A percentile compares a stretch with the other conserved stretches of the same genome.
These are phyloP conservation scores for Talaromyces sp. DNA, from an alignment of 2,329 filamentous ascomycete genomes.

Conservation along the genomic window DNA sequence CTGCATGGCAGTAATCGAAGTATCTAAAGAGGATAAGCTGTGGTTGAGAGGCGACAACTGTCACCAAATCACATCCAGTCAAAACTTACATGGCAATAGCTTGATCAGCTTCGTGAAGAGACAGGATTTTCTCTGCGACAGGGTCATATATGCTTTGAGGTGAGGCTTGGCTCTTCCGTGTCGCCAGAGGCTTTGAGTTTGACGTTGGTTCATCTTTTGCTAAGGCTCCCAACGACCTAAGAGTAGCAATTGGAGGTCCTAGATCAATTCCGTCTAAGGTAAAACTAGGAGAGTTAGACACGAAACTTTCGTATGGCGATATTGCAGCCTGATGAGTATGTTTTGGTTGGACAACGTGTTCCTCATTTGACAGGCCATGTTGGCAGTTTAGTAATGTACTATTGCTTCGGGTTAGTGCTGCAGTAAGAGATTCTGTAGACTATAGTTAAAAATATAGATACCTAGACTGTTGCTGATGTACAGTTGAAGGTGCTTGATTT, in stretches of 20 bases:
- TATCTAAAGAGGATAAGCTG: slow-evolving; percentile 13
- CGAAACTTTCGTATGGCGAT: background rate
- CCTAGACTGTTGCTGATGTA: background rate
- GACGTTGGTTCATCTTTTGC: slow-evolving; percentile 10
- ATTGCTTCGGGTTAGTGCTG: too few species aligned
- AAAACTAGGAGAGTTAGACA: slow-evolving; percentile 5
- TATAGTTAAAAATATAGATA: background rate
- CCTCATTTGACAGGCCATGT: background rate
- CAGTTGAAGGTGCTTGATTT: background rate
- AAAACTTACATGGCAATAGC: slow-evolving; percentile 1
- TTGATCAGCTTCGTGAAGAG: background rate
- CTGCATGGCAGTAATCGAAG: slow-evolving; percentile 17
- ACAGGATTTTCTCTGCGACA: background rate
- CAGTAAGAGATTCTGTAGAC: too few species aligned
- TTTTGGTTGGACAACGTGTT: background rate
- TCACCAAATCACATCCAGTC: background rate
- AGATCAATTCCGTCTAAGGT: slow-evolving; percentile 16
- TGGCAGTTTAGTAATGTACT: background rate
- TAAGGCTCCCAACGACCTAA: slow-evolving; percentile 15
- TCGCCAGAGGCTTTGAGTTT: slow-evolving; percentile 6
- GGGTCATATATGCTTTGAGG: slow-evolving; percentile 1
- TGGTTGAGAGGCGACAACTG: background rate
- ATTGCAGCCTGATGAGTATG: background rate
- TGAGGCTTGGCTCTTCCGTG: background rate
- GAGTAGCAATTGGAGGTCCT: slow-evolving; percentile 18